A percentile compares a stretch with the other conserved stretches of the same genome.
Conservation (phyloP, 208 protist species). For the Leishmania lainsoni region DNA sequence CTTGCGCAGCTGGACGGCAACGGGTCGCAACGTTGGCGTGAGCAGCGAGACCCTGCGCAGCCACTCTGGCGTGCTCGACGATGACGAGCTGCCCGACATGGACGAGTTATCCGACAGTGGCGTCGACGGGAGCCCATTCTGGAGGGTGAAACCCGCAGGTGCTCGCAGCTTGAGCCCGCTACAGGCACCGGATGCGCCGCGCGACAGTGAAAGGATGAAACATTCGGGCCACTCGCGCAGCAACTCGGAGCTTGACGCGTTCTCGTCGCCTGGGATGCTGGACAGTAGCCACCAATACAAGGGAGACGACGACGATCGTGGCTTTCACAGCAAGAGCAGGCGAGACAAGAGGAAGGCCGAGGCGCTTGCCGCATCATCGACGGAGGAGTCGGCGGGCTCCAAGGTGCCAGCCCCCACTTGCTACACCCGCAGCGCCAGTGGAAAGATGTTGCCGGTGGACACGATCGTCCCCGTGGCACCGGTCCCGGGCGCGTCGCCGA, state of each 20-base stretch:
- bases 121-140: background rate
- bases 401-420: conserved; percentile 6
- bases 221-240: conserved; percentile 23
- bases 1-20: conserved; percentile 34
- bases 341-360: conserved; percentile 3
- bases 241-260: conserved; percentile 25
- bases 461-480: conserved; percentile 7
- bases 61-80: conserved; percentile 5
- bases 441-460: conserved; percentile 18
- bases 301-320: background rate
- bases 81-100: conserved; percentile 14
- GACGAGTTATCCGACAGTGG: background rate
- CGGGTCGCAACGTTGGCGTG: conserved; percentile 43
- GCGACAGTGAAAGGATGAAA: conserved; percentile 6
- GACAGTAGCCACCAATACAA: background rate
- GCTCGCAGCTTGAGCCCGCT: conserved; percentile 10
- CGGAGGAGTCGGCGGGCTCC: conserved; percentile 5
- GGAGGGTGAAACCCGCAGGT: background rate
- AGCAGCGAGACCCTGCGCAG: conserved; percentile 20
- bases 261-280: background rate
- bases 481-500: conserved; percentile 22
- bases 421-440: conserved; percentile 25
- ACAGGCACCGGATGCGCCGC: conserved; percentile 27
- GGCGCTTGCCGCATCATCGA: background rate
- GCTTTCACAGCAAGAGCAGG: conserved; percentile 6